These are phyloP conservation scores for Cladophialophora psammophila DNA, from an alignment of 2,329 filamentous ascomycete species.

Conservation along the genomic window DNA sequence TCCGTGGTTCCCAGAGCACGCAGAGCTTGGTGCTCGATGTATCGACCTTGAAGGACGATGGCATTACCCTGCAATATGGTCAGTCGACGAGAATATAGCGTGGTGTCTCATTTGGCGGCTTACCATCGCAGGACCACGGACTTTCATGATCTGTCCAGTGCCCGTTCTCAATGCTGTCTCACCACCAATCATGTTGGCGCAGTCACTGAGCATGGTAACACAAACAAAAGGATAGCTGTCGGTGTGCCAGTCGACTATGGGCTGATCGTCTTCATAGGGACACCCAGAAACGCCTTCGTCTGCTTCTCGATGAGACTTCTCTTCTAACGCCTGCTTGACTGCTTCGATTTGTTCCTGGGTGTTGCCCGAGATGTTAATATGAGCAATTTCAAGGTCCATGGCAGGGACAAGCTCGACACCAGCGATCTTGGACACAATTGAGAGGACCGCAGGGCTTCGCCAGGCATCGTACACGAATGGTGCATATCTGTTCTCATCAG, in stretches of 20 bases:
- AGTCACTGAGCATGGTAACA: conserved; percentile 60
- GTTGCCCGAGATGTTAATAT: conserved; percentile 63
- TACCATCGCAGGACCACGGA: conserved; percentile 55
- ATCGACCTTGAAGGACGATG: conserved; percentile 72
- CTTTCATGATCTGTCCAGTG: conserved; percentile 54
- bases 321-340: conserved; percentile 30
- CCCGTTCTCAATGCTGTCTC: conserved; percentile 69
- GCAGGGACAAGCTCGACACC: conserved; percentile 65
- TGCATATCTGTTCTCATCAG: conserved; percentile 55
- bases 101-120: conserved; percentile 30
- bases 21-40: conserved; percentile 70
- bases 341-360: conserved; percentile 39
- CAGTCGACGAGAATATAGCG: conserved; percentile 7
- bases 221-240: conserved; percentile 62
- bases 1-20: conserved; percentile 65
- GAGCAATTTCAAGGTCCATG: conserved; percentile 65
- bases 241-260: conserved; percentile 59
- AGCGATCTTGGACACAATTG: conserved; percentile 63
- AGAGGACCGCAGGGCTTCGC: conserved; percentile 62
- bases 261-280: conserved; percentile 42
- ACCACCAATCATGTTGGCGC: conserved; percentile 57
- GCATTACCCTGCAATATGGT: conserved; percentile 61
- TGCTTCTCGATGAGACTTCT: conserved; percentile 36
- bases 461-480: conserved; percentile 68
- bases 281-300: conserved; percentile 40